Conservation (phyloP, 495 filamentous ascomycete species). For the Penicillium nucicola region DNA sequence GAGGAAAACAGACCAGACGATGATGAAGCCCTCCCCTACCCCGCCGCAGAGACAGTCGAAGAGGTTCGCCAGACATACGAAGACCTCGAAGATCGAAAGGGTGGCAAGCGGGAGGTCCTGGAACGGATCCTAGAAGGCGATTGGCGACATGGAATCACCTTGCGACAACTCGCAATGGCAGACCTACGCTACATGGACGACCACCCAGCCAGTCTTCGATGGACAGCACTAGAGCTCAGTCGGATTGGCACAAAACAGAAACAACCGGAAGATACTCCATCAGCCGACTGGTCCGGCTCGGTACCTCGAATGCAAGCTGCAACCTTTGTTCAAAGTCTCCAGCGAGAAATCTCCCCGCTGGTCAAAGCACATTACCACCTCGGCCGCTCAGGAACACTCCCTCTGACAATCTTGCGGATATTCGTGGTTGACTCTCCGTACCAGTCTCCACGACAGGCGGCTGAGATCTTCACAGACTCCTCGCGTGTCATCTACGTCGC, state of each 20-base stretch:
- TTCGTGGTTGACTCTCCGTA: slow-evolving; percentile 74
- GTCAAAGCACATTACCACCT: slow-evolving; percentile 80
- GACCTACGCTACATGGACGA: slow-evolving; percentile 78
- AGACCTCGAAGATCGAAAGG: slow-evolving; percentile 53
- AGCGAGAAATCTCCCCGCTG: slow-evolving; percentile 65
- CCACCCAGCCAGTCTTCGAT: slow-evolving; percentile 67
- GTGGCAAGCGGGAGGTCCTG: slow-evolving; percentile 68
- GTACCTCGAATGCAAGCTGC: slow-evolving; percentile 73
- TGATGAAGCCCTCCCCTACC: slow-evolving; percentile 54
- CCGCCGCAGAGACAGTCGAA: slow-evolving; percentile 56
- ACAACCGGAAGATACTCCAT: not conserved
- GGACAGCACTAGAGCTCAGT: slow-evolving; percentile 65
- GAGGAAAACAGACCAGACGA: slow-evolving; percentile 23
- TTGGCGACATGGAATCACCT: slow-evolving; percentile 72
- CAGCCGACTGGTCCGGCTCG: slow-evolving; percentile 40
- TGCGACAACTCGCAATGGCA: slow-evolving; percentile 78
- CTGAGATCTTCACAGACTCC: slow-evolving; percentile 44
- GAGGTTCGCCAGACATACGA: slow-evolving; percentile 63
- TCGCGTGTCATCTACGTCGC: slow-evolving; percentile 70
- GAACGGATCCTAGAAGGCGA: slow-evolving; percentile 77
- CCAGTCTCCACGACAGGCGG: slow-evolving; percentile 41
- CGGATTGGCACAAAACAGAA: slow-evolving; percentile 28
- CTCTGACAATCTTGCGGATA: slow-evolving; percentile 69
- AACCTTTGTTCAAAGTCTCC: slow-evolving; percentile 70
- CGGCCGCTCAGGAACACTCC: slow-evolving; percentile 57